Base-by-base conservation (phyloP, 1,284 basidiomycete species). In the Ganoderma meredithae region DNA sequence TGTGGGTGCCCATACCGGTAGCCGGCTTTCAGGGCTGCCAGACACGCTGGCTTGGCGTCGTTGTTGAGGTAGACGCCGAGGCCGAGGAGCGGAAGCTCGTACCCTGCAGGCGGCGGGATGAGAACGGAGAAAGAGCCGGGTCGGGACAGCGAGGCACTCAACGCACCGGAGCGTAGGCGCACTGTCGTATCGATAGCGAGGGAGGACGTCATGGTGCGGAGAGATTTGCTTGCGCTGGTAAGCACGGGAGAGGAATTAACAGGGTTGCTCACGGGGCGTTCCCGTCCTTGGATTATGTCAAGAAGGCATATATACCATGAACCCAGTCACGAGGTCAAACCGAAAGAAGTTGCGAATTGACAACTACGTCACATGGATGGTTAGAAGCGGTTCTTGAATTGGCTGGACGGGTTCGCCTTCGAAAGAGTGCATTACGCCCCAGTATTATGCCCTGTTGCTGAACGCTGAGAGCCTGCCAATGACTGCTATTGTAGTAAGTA, bases 1-100 rank as follows among this genome's bases (percentile, higher is more conserved):
- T 31, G 27, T 31, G 27, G 27, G 27, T 25, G 43, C 9, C 9
- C 79, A 65, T 69, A 90, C 92, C 88, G 86, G 76, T 95, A 96
- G 3, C 94, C 95, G 22, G 83, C 85, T 69, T 86, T 84, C 71
- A 96, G 79, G 1, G 94, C 94, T 58, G 88, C 85, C 25, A 89
- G 76, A 22, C 90, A 87, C 15, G 90, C 89, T 0, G 85, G 76
- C 41, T 82, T 83, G 31, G 88, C 79, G 62, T 87, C 85, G 71
- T 88, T 83, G 81, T 92, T 91, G 74, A 91, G 87, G 75, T 91
- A 96, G 13, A 95, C 92, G n/a, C 95, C 95, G 66, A 95, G 90
- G 1, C 95, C 95, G 0, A 96, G 84, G 55, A 58, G 55, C 39
- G 55, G 55, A 15, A 58, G 33, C 33, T 58, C 55, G 9, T 58